Evolutionary conservation across 805 yeast genomes (phyloP).

Genomic region (Yamadazyma olivae): DNA sequence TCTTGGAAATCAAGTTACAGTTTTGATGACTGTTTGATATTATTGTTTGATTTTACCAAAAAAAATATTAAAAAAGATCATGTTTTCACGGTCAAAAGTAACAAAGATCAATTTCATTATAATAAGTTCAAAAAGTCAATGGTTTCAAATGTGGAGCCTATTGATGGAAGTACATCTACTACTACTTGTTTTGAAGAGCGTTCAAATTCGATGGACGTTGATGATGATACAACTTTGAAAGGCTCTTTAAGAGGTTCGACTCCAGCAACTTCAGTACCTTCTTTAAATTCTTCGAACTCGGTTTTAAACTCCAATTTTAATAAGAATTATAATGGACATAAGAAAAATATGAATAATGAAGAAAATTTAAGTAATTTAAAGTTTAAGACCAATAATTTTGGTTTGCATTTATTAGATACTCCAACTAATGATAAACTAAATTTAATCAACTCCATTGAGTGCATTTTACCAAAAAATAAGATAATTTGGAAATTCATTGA

Average conservation of each 20-base stretch:
- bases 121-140: constrained; percentile 4
- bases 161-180: neutral
- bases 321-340: neutral
- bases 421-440: constrained; percentile 1
- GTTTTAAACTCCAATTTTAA: neutral
- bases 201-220: constrained; percentile 1
- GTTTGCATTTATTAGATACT: constrained; percentile 1
- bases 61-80: constrained; percentile 5
- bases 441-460: constrained; percentile 4
- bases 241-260: neutral
- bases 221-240: neutral
- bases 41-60: constrained; percentile 4
- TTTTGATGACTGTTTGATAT: constrained; percentile 6
- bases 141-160: constrained; percentile 8
- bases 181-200: neutral
- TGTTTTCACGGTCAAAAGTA: constrained; percentile 2
- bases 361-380: neutral
- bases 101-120: constrained; percentile 4
- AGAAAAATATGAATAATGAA: neutral
- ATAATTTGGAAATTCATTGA: constrained; percentile 10
- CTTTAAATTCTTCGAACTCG: neutral
- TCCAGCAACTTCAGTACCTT: neutral
- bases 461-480: constrained; percentile 6
- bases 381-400: constrained; percentile 1
- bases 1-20: constrained; percentile 7